Base-by-base conservation (phyloP, 2,329 filamentous ascomycete genomes). In the Cytospora schulzeri region DNA sequence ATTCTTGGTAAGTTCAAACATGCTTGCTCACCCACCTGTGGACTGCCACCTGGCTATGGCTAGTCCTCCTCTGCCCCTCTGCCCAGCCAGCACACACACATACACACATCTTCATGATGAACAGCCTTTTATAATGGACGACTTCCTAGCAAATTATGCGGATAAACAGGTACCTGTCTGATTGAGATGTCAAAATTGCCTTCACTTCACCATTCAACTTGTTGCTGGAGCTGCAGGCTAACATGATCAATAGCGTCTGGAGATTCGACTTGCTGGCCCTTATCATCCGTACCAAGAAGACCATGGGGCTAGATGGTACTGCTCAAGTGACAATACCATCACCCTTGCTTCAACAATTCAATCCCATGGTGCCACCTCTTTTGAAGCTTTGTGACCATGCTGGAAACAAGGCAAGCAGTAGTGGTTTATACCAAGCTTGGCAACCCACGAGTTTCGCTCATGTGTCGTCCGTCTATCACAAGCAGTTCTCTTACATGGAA, bases 41-140 rank as follows among this genome's bases (percentile, higher is more conserved):
- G 19, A 6, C n/a, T n/a, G n/a, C n/a, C n/a, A n/a, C n/a, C n/a
- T n/a, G n/a, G n/a, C n/a, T n/a, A n/a, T n/a, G n/a, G n/a, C n/a
- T n/a, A n/a, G n/a, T n/a, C n/a, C n/a, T n/a, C n/a, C n/a, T 45
- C 41, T 45, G n/a, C 45, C 45, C 45, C 45, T 48, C 45, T 48
- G 45, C 45, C 45, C 31, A 57, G 8, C 45, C 45, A 24, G n/a
- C 45, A 48, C n/a, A 11, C 38, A 19, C 38, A 41, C 3, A 35
- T 35, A 35, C 38, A 41, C 38, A 41, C 38, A 33, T 60, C 51
- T 55, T 60, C 56, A 55, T 64, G 62, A 60, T 64, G 57, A 60
- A 60, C 62, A 55, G 45, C 62, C 62, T 64, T 64, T 28, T 60
- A 64, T 64, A 64, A 64, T 64, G 62, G 62, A 64, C 62, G 62